Evolutionary conservation across 768 basidiomycete species (phyloP).

Genomic region (Daedaleopsis sinensis): DNA sequence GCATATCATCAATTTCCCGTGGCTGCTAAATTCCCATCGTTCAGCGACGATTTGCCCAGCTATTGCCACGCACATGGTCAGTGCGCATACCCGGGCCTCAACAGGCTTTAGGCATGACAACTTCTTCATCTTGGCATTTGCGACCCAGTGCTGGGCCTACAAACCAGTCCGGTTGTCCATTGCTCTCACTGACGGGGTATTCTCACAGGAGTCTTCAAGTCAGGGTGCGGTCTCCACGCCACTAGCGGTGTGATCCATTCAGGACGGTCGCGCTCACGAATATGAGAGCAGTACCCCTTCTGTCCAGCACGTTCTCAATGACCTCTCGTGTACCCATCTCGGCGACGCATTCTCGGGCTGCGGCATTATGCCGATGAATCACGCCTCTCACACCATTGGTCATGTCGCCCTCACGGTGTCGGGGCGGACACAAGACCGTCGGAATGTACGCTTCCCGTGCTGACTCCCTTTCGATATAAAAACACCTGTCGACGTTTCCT

Average conservation of each 20-base stretch:
- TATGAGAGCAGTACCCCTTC: not conserved
- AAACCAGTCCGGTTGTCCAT: not conserved
- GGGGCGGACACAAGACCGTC: not conserved
- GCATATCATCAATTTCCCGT: not conserved
- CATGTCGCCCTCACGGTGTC: not conserved
- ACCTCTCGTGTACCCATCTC: not conserved
- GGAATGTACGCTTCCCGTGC: not conserved
- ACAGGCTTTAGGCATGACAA: not conserved
- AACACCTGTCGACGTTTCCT: slow-evolving; percentile 1
- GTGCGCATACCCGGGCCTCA: not conserved
- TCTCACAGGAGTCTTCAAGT: not conserved
- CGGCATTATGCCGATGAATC: slow-evolving; percentile 9
- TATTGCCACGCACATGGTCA: not conserved
- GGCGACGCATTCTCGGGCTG: not conserved
- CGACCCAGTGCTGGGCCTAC: not conserved
- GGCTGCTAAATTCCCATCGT: not conserved
- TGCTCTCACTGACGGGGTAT: not conserved
- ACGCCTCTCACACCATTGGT: slow-evolving; percentile 6
- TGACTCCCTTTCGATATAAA: slow-evolving; percentile 1
- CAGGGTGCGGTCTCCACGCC: not conserved
- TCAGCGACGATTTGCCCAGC: not conserved
- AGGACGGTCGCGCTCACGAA: slow-evolving; percentile 1
- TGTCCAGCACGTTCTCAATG: slow-evolving; percentile 6
- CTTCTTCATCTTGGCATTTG: not conserved
- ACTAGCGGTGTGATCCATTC: not conserved